Evolutionary conservation across 805 yeast genomes (phyloP), one percentile per base, ranked within the genome.

Genomic region (Wickerhamiella shivajii): DNA sequence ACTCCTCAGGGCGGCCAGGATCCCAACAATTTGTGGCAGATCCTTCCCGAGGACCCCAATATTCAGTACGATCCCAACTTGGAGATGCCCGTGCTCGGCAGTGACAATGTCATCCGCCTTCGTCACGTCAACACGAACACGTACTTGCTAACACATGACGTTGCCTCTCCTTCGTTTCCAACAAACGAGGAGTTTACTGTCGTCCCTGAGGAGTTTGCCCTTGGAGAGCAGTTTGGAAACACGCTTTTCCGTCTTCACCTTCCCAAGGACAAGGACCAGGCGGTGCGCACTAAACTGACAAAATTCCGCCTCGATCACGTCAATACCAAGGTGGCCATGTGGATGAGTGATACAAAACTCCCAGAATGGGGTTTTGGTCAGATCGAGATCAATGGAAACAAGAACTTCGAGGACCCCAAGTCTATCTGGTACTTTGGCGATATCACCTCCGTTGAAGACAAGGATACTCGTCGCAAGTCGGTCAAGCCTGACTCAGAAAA

Each of bases 321-420:
- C 43, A 69, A 54, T 7, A 54, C 83, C 48, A 77, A 78, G 26
- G 92, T 96, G 55, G 85, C 84, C 55, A 61, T 90, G 50, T 79
- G 85, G 44, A 79, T 87, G 10, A 67, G 90, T 8, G 96, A 95
- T 28, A 59, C 63, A 44, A 53, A 70, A 16, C 74, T 85, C 51
- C 99, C 99, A 13, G 74, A 72, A 12, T 90, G 99, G 99, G 99
- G 98, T 14, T 90, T 73, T 53, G 60, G 62, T 34, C 97, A 90
- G 53, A 84, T 77, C 52, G 99, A 90, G 60, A 84, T 90, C 39
- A 83, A 90, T 53, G 98, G 98, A 52, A 81, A 79, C 63, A 90
- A 90, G 55, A 77, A 81, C 52, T 52, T 76, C 14, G 67, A 55
- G 23, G 92, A 78, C 30, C 44, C 62, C 10, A 69, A 71, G 34